These are phyloP conservation scores for Gonium pectorale DNA, from an alignment of 139 green algal genomes.

Conservation along the genomic window DNA sequence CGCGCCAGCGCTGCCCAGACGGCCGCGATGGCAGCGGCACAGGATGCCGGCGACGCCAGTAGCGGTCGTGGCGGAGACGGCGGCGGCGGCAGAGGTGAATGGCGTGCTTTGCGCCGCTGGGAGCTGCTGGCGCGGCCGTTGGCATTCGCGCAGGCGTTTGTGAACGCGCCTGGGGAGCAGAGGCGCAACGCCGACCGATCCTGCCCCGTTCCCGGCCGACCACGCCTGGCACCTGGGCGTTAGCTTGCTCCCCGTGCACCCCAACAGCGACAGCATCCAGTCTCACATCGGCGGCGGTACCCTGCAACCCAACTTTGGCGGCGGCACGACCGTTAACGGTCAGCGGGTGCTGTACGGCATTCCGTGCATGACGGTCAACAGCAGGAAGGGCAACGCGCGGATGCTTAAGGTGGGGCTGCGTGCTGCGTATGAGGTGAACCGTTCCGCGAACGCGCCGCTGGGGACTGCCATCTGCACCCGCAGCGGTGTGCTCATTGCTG, in stretches of 20 bases:
- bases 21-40: too few species aligned
- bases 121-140: neutral
- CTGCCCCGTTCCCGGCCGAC: constrained; percentile 39
- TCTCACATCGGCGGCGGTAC: constrained; percentile 10
- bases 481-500: too few species aligned
- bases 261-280: constrained; percentile 40
- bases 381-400: neutral
- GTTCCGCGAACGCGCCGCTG: too few species aligned
- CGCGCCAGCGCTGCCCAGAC: too few species aligned
- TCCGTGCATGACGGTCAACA: constrained; percentile 19
- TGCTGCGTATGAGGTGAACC: too few species aligned
- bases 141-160: constrained; percentile 4
- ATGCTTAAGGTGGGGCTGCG: constrained; percentile 37
- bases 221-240: constrained; percentile 38
- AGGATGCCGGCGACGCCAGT: too few species aligned
- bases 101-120: too few species aligned
- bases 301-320: constrained; percentile 44
- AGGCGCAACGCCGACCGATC: constrained; percentile 39
- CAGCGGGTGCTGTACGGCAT: constrained; percentile 45
- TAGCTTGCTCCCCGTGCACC: constrained; percentile 26
- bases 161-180: constrained; percentile 31
- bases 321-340: neutral
- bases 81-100: neutral
- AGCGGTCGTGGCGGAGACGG: too few species aligned
- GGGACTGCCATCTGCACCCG: too few species aligned